Evolutionary conservation across 2,329 filamentous ascomycete genomes (phyloP).

Genomic region (Alternaria novae-zelandiae): DNA sequence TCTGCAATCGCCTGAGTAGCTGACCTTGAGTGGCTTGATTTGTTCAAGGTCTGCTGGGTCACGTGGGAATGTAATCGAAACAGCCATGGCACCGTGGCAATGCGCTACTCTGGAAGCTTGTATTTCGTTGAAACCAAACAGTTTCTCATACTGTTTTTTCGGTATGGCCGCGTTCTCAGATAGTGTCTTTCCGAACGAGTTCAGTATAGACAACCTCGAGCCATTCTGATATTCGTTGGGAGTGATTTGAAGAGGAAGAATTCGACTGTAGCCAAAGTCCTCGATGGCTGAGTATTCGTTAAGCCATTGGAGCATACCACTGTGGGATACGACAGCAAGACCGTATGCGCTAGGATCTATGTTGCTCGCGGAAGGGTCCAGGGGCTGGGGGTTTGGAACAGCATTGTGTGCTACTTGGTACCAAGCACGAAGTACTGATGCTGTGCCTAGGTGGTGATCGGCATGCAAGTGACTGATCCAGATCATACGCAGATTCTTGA

Average conservation of each 20-base stretch:
- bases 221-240: conserved; percentile 27
- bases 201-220: conserved; percentile 35
- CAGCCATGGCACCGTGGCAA: conserved; percentile 78
- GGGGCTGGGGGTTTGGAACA: conserved; percentile 33
- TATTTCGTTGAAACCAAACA: conserved; percentile 70
- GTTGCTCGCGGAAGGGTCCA: conserved; percentile 23
- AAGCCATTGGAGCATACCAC: conserved; percentile 76
- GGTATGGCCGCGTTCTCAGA: conserved; percentile 11
- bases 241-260: conserved; percentile 58
- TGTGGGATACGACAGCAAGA: conserved; percentile 67
- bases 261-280: conserved; percentile 71
- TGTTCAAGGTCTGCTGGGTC: conserved; percentile 16
- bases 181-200: conserved; percentile 21
- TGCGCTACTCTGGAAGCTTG: conserved; percentile 74
- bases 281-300: conserved; percentile 81
- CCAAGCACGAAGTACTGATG: conserved; percentile 84
- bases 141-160: conserved; percentile 48
- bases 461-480: conserved; percentile 97
- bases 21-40: conserved; percentile 74
- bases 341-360: conserved; percentile 39
- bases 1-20: conserved; percentile 93
- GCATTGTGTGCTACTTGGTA: conserved; percentile 62
- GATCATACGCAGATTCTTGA: conserved; percentile 80
- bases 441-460: conserved; percentile 89
- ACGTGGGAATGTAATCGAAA: conserved; percentile 76